Evolutionary conservation across 495 filamentous ascomycete species (phyloP).

Genomic region (Penicillium waksmanii): DNA sequence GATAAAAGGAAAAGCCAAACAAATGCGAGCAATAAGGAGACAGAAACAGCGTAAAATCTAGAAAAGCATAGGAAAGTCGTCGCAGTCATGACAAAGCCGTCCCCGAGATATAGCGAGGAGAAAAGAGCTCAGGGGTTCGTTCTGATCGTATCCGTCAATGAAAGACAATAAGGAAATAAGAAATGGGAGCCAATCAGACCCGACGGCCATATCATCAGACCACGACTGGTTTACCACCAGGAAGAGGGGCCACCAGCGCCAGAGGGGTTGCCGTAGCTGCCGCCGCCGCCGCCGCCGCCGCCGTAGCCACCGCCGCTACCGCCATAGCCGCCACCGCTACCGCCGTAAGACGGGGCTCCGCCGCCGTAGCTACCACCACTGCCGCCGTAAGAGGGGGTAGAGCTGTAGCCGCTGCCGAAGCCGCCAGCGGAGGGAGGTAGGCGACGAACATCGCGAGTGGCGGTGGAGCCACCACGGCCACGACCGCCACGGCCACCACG

Average conservation of each 20-base stretch:
- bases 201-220: constrained; percentile 51
- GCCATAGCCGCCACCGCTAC: constrained; percentile 81
- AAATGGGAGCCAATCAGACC: constrained; percentile 49
- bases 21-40: constrained; percentile 20
- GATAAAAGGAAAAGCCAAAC: constrained; percentile 23
- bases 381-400: constrained; percentile 42
- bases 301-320: constrained; percentile 48
- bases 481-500: constrained; percentile 73
- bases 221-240: constrained; percentile 85
- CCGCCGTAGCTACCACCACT: constrained; percentile 56
- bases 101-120: constrained; percentile 46
- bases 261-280: constrained; percentile 83
- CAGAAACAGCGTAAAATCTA: constrained; percentile 25
- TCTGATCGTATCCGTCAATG: constrained; percentile 52
- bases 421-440: constrained; percentile 35
- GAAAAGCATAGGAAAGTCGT: constrained; percentile 45
- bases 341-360: constrained; percentile 37
- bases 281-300: constrained; percentile 44
- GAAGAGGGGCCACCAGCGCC: constrained; percentile 80
- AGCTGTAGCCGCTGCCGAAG: constrained; percentile 48
- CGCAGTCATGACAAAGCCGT: constrained; percentile 56
- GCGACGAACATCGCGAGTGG: constrained; percentile 90
- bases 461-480: constrained; percentile 59
- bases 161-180: constrained; percentile 44
- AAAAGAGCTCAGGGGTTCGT: constrained; percentile 51